Evolutionary conservation across 2,329 filamentous ascomycete species (phyloP).

Genomic region (Polytolypa hystricis): DNA sequence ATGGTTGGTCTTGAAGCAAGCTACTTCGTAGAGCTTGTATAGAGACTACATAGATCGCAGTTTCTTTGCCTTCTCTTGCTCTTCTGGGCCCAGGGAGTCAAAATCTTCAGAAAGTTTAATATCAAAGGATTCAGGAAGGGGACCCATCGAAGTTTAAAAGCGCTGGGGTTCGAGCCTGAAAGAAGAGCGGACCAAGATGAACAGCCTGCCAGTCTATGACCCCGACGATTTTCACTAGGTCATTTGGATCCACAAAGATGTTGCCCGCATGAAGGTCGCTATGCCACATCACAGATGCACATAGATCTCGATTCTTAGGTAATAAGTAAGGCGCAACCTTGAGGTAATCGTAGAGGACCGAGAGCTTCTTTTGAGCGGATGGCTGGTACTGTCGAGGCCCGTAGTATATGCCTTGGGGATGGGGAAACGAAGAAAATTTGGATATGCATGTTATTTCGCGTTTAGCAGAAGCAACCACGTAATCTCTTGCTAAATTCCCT

Average conservation of each 20-base stretch:
- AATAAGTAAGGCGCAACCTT: not conserved
- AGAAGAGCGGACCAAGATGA: slow-evolving; percentile 17
- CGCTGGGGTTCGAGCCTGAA: not conserved
- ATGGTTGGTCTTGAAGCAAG: not conserved
- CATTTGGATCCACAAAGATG: slow-evolving; percentile 20
- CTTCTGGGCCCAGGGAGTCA: not conserved
- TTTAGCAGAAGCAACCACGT: not conserved
- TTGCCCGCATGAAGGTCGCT: slow-evolving; percentile 20
- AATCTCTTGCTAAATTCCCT: not conserved
- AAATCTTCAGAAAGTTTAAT: not conserved
- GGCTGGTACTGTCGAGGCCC: slow-evolving; percentile 13
- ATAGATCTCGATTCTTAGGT: not conserved
- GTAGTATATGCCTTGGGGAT: slow-evolving; percentile 2
- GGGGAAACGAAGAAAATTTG: not conserved
- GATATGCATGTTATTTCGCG: slow-evolving; percentile 2
- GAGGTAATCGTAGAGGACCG: slow-evolving; percentile 15
- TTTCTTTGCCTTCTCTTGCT: not conserved
- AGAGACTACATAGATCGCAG: not conserved
- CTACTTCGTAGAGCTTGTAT: slow-evolving; percentile 1
- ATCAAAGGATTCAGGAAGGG: not conserved
- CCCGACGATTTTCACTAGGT: slow-evolving; percentile 15
- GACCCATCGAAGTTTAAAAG: slow-evolving; percentile 3
- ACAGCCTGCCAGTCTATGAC: slow-evolving; percentile 23
- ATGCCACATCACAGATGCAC: slow-evolving; percentile 17
- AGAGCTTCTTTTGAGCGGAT: slow-evolving; percentile 15